Evolutionary conservation across 2,329 filamentous ascomycete species (phyloP).

Genomic region (Calonectria henricotiae): DNA sequence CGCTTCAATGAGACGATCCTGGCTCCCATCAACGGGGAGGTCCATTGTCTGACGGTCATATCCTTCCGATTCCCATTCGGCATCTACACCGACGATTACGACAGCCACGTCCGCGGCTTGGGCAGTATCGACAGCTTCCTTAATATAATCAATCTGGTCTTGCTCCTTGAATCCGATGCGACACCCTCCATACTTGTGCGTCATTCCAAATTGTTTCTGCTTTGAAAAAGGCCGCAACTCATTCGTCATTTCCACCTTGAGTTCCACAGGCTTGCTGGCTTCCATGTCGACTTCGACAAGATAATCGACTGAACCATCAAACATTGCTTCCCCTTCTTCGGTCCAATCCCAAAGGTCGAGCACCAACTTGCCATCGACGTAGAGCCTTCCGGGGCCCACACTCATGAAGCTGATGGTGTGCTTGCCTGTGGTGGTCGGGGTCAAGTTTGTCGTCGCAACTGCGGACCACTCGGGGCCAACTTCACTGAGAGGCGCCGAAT

Average conservation of each 20-base stretch:
- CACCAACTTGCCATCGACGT: slow-evolving; percentile 72
- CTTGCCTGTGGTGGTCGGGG: slow-evolving; percentile 72
- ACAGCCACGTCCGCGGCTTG: slow-evolving; percentile 77
- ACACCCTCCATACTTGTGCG: slow-evolving; percentile 80
- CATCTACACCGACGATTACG: slow-evolving; percentile 79
- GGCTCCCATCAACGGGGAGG: slow-evolving; percentile 71
- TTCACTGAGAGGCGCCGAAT: slow-evolving; percentile 75
- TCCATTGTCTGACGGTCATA: slow-evolving; percentile 83
- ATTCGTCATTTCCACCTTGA: slow-evolving; percentile 71
- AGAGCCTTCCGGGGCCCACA: slow-evolving; percentile 76
- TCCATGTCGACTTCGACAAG: slow-evolving; percentile 74
- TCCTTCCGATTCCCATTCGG: slow-evolving; percentile 84
- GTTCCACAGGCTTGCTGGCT: slow-evolving; percentile 73
- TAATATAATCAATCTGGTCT: slow-evolving; percentile 74
- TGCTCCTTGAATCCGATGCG: slow-evolving; percentile 81
- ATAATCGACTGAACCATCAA: slow-evolving; percentile 77
- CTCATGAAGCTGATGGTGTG: slow-evolving; percentile 80
- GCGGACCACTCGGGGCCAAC: slow-evolving; percentile 78
- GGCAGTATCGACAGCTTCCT: slow-evolving; percentile 76
- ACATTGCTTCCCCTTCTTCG: slow-evolving; percentile 80
- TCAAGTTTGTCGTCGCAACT: slow-evolving; percentile 74
- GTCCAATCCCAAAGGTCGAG: slow-evolving; percentile 81
- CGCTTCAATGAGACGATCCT: slow-evolving; percentile 75
- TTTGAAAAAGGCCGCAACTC: slow-evolving; percentile 75
- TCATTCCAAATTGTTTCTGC: slow-evolving; percentile 71